Percentiles rank a stretch among this genome's conserved stretches.
Evolutionary conservation across 2,329 filamentous ascomycete genomes (phyloP).

Genomic region (Dryadomyces quercivorus): DNA sequence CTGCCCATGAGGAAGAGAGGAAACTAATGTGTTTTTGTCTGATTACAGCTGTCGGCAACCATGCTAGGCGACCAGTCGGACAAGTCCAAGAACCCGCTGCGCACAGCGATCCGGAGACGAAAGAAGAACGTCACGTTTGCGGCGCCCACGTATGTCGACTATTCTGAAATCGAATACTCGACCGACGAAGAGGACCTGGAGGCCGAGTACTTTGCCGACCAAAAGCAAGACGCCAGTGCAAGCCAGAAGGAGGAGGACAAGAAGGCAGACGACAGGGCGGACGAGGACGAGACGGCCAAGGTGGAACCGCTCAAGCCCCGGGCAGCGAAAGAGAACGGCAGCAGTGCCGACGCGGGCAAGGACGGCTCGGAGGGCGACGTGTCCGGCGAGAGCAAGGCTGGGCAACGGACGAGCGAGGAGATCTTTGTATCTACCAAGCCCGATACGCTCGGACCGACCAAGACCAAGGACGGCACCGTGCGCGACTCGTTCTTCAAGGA

Average conservation of each 20-base stretch:
- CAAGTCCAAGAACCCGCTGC: slow-evolving; percentile 72
- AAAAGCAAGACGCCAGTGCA: slow-evolving; percentile 13
- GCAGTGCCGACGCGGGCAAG: slow-evolving; percentile 9
- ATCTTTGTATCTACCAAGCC: slow-evolving; percentile 40
- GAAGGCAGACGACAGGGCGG: slow-evolving; percentile 15
- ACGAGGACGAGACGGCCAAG: slow-evolving; percentile 39
- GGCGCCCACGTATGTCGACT: slow-evolving; percentile 76
- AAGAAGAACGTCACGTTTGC: slow-evolving; percentile 86
- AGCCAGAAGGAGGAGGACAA: slow-evolving; percentile 17
- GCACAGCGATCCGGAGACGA: slow-evolving; percentile 68
- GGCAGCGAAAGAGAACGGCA: slow-evolving; percentile 25
- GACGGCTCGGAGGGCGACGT: slow-evolving; percentile 21
- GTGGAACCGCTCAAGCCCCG: slow-evolving; percentile 43
- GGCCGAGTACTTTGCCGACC: slow-evolving; percentile 18
- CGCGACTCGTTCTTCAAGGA: slow-evolving; percentile 97
- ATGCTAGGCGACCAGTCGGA: slow-evolving; percentile 56
- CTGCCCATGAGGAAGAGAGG: neutral
- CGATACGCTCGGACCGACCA: slow-evolving; percentile 34
- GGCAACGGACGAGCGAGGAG: slow-evolving; percentile 50
- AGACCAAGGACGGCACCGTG: slow-evolving; percentile 74
- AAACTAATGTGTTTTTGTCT: neutral
- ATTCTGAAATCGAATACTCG: slow-evolving; percentile 77
- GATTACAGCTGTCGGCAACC: slow-evolving; percentile 41
- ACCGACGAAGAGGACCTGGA: slow-evolving; percentile 56
- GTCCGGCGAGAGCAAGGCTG: slow-evolving; percentile 11